phyloP scores from a whole-genome alignment of 2,329 filamentous ascomycete genomes.

The Biscogniauxia mediterranea region DNA sequence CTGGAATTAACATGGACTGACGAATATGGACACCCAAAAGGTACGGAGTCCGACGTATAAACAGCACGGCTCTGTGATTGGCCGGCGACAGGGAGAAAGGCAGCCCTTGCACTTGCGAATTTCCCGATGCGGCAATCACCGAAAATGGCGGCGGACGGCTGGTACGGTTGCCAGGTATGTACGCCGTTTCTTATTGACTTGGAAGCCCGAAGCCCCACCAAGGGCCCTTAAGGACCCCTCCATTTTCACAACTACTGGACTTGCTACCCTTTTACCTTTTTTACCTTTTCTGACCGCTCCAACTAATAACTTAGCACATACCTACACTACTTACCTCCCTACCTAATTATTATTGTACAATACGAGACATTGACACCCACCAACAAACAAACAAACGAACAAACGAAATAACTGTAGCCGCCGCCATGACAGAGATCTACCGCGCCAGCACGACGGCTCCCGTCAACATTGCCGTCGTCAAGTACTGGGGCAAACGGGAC shows the following conservation, averaged over 20 bases:
- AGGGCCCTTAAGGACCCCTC: neutral
- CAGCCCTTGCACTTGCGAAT: neutral
- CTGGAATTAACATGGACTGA: too few species aligned
- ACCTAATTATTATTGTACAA: neutral
- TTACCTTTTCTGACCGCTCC: neutral
- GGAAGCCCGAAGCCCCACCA: neutral
- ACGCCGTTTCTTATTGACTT: neutral
- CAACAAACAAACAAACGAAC: neutral
- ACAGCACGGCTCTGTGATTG: neutral
- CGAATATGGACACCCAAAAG: neutral
- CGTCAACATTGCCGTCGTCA: constrained; percentile 98
- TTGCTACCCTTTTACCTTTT: neutral
- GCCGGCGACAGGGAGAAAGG: neutral
- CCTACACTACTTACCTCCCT: too few species aligned
- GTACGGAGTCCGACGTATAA: neutral
- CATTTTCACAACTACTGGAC: neutral
- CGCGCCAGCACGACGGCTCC: constrained; percentile 94
- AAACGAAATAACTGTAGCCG: constrained; percentile 10
- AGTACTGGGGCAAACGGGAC: constrained; percentile 99
- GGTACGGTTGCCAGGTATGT: neutral
- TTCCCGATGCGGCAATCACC: neutral
- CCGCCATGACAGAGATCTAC: constrained; percentile 61
- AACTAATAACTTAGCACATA: neutral
- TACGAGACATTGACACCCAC: neutral
- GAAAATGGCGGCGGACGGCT: neutral